phyloP scores from a whole-genome alignment of 2,329 filamentous ascomycete genomes.

The Chaetomium strumarium region DNA sequence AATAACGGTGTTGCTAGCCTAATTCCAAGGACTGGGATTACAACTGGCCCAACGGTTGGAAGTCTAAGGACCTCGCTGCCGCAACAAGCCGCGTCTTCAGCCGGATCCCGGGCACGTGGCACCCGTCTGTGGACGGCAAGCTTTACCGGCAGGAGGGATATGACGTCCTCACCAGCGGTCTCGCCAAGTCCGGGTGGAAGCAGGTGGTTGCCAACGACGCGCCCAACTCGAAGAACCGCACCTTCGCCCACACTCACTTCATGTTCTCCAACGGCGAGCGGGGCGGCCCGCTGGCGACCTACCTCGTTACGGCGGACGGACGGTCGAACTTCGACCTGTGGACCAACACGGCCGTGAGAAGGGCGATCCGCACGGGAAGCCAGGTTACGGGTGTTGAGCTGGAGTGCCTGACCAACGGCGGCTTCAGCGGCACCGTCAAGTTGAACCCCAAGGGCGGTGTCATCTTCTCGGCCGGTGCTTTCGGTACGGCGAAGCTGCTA shows the following conservation, averaged over 20 bases:
- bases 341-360: slow-evolving; percentile 60
- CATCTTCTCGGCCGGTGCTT: slow-evolving; percentile 61
- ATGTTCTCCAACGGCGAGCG: slow-evolving; percentile 63
- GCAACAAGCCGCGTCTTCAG: slow-evolving; percentile 58
- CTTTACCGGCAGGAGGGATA: slow-evolving; percentile 64
- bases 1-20: slow-evolving; percentile 35
- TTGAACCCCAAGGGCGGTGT: slow-evolving; percentile 55
- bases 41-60: slow-evolving; percentile 69
- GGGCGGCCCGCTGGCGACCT: slow-evolving; percentile 65
- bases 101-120: slow-evolving; percentile 64
- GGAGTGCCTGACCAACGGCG: slow-evolving; percentile 47
- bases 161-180: slow-evolving; percentile 53
- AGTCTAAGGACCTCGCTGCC: slow-evolving; percentile 53
- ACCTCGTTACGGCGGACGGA: slow-evolving; percentile 43
- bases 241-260: slow-evolving; percentile 58
- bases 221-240: slow-evolving; percentile 59
- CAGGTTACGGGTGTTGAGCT: slow-evolving; percentile 63
- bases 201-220: slow-evolving; percentile 54
- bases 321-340: slow-evolving; percentile 62
- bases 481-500: slow-evolving; percentile 64
- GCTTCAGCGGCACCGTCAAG: slow-evolving; percentile 54
- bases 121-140: slow-evolving; percentile 60
- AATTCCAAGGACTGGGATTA: slow-evolving; percentile 62
- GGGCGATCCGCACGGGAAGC: slow-evolving; percentile 58
- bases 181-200: slow-evolving; percentile 56